phyloP scores from a whole-genome alignment of 106 monocot genomes.

The Agapanthus africanus region DNA sequence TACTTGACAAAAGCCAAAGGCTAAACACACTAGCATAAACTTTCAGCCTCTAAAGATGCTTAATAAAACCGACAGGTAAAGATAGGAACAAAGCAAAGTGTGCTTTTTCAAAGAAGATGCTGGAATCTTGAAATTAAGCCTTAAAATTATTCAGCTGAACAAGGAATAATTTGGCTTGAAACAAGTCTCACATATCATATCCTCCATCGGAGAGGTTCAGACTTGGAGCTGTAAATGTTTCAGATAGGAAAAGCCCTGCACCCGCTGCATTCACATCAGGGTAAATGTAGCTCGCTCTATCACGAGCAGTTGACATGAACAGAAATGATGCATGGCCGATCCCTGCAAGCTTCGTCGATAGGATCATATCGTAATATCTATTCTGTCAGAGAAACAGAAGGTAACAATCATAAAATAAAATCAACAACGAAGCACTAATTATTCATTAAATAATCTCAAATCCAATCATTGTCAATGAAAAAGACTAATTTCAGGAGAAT shows the following conservation, averaged over 20 bases:
- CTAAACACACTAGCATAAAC: too few relatives aligned
- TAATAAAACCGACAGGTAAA: too few relatives aligned
- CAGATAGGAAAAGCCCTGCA: slow-evolving; percentile 60
- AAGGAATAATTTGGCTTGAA: background rate
- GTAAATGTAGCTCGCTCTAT: slow-evolving; percentile 75
- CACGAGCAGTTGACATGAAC: slow-evolving; percentile 73
- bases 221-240: slow-evolving; percentile 53
- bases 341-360: slow-evolving; percentile 76
- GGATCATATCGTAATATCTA: slow-evolving; percentile 78
- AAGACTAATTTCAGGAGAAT: too few relatives aligned
- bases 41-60: too few relatives aligned
- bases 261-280: slow-evolving; percentile 81
- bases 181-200: slow-evolving; percentile 68
- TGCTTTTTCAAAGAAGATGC: too few relatives aligned
- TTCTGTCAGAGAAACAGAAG: slow-evolving; percentile 24
- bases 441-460: too few relatives aligned
- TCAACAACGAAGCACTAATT: too few relatives aligned
- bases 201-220: slow-evolving; percentile 71
- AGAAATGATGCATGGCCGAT: slow-evolving; percentile 75
- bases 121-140: too few relatives aligned
- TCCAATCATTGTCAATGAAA: too few relatives aligned
- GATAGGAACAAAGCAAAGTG: too few relatives aligned
- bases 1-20: too few relatives aligned
- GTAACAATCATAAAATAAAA: too few relatives aligned
- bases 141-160: background rate